Percentiles rank a stretch among this genome's conserved stretches.
phyloP scores from a whole-genome alignment of 306 rosid species.

The Citrullus mucosospermus region DNA sequence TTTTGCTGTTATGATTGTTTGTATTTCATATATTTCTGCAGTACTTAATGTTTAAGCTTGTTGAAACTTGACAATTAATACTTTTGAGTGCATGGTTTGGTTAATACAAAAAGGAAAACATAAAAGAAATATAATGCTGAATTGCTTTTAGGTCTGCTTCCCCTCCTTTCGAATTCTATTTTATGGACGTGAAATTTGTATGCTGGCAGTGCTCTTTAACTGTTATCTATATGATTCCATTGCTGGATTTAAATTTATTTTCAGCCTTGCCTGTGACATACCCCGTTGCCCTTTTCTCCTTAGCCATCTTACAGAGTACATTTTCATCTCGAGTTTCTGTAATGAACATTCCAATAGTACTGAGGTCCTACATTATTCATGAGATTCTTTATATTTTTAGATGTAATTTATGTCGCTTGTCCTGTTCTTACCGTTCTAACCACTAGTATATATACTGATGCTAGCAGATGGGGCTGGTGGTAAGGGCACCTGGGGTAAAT shows the following conservation, averaged over 20 bases:
- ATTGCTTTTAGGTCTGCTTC: neutral
- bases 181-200: neutral
- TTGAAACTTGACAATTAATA: neutral
- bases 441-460: neutral
- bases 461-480: slow-evolving; percentile 51
- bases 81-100: neutral
- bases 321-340: neutral
- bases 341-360: neutral
- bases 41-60: neutral
- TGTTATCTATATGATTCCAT: neutral
- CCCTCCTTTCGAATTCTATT: neutral
- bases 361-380: neutral
- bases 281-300: neutral
- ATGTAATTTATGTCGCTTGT: neutral
- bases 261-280: neutral
- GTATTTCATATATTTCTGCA: neutral
- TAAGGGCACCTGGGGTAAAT: slow-evolving; percentile 58
- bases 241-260: neutral
- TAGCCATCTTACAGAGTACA: neutral
- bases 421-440: neutral
- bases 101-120: neutral
- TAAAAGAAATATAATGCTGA: neutral
- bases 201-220: neutral
- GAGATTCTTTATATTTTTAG: neutral
- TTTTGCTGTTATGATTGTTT: neutral